phyloP scores from a whole-genome alignment of 2,329 filamentous ascomycete genomes.

The Fusarium sambucinum region DNA sequence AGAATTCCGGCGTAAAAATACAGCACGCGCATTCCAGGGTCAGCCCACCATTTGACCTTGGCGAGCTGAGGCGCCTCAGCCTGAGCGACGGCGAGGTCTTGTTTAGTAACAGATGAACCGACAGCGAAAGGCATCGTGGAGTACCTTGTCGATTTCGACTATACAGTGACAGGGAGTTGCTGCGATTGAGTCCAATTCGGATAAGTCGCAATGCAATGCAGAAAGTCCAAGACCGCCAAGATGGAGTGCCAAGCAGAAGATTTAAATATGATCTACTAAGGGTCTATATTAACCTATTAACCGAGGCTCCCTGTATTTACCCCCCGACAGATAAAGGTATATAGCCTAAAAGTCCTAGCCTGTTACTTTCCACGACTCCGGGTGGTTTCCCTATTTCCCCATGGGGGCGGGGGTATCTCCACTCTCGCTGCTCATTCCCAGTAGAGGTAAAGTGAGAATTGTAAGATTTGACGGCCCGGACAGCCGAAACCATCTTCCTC shows the following conservation, averaged over 20 bases:
- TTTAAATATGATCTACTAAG: conserved; percentile 11
- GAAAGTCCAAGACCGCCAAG: neutral
- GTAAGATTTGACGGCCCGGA: conserved; percentile 14
- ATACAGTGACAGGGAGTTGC: neutral
- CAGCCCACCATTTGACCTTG: conserved; percentile 66
- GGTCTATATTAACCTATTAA: conserved; percentile 19
- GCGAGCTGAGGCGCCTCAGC: conserved; percentile 64
- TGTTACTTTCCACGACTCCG: neutral
- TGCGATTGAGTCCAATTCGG: neutral
- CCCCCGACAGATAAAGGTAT: neutral
- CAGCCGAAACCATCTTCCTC: conserved; percentile 2
- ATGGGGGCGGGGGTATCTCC: neutral
- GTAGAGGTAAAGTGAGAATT: neutral
- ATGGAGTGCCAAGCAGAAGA: conserved; percentile 14
- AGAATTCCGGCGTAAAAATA: conserved; percentile 63
- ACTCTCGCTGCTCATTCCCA: neutral
- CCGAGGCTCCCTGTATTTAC: conserved; percentile 6
- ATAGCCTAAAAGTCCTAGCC: conserved; percentile 20
- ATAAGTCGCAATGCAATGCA: neutral
- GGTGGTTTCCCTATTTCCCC: conserved; percentile 5
- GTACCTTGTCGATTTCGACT: neutral
- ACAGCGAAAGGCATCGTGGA: conserved; percentile 28
- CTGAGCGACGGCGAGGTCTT: conserved; percentile 54
- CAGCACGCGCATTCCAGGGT: conserved; percentile 66
- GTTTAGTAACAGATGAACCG: conserved; percentile 19